phyloP scores from a whole-genome alignment of 352 stramenopile genomes.

The Phytopythium litorale region DNA sequence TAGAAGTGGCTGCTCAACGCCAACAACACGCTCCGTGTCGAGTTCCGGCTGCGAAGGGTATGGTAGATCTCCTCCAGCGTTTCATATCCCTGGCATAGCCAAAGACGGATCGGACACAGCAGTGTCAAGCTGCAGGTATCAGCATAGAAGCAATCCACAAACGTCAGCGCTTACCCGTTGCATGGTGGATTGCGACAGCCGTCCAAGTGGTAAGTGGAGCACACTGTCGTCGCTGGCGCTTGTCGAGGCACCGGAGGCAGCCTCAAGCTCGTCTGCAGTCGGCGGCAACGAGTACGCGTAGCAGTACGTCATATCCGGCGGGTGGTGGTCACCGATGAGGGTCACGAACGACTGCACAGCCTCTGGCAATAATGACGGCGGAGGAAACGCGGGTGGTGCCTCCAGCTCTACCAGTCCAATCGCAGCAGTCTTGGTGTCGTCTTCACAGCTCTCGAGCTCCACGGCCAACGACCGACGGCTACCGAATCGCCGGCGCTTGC shows the following conservation, averaged over 20 bases:
- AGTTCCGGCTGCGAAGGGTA: slow-evolving; percentile 34
- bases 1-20: slow-evolving; percentile 66
- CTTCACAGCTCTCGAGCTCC: slow-evolving; percentile 22
- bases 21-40: slow-evolving; percentile 31
- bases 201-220: slow-evolving; percentile 47
- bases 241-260: neutral
- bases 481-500: slow-evolving; percentile 23
- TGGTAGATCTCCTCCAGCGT: slow-evolving; percentile 59
- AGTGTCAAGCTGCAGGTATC: neutral
- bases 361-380: slow-evolving; percentile 35
- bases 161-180: slow-evolving; percentile 34
- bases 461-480: slow-evolving; percentile 16
- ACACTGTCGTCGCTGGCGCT: slow-evolving; percentile 32
- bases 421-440: slow-evolving; percentile 1
- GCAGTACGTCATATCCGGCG: slow-evolving; percentile 31
- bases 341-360: slow-evolving; percentile 53
- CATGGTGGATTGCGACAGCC: slow-evolving; percentile 54
- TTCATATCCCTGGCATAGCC: slow-evolving; percentile 43
- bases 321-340: slow-evolving; percentile 31
- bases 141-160: too few species aligned
- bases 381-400: slow-evolving; percentile 10
- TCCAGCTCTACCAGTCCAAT: slow-evolving; percentile 2
- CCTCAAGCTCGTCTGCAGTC: slow-evolving; percentile 15
- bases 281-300: slow-evolving; percentile 25
- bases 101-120: neutral